phyloP scores from a whole-genome alignment of 441 rosid species.

The Biscutella auriculata region DNA sequence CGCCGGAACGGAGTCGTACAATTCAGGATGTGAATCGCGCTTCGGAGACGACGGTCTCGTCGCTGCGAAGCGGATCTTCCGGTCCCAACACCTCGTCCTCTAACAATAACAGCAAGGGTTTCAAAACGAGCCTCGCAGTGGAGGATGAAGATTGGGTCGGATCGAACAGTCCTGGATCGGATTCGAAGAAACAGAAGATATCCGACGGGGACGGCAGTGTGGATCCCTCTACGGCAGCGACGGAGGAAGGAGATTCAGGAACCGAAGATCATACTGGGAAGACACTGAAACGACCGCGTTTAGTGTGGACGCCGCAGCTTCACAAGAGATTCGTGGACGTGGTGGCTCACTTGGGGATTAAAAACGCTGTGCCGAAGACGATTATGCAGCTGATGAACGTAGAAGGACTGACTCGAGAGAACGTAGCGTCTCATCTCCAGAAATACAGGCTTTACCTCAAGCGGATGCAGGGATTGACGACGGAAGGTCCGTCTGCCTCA shows the following conservation, averaged over 20 bases:
- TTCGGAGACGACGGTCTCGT: slow-evolving; percentile 48
- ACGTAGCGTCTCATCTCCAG: slow-evolving; percentile 92
- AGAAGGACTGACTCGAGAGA: slow-evolving; percentile 84
- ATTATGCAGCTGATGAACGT: slow-evolving; percentile 98
- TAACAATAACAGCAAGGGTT: slow-evolving; percentile 24
- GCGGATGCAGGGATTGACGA: slow-evolving; percentile 73
- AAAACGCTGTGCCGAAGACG: slow-evolving; percentile 89
- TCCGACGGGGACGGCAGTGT: slow-evolving; percentile 18
- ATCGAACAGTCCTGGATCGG: slow-evolving; percentile 36
- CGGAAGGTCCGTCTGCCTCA: slow-evolving; percentile 52
- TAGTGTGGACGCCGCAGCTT: slow-evolving; percentile 97
- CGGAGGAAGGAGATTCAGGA: slow-evolving; percentile 28
- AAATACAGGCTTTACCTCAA: slow-evolving; percentile 82
- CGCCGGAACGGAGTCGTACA: slow-evolving; percentile 50
- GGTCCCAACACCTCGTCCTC: slow-evolving; percentile 20
- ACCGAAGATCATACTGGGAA: slow-evolving; percentile 42
- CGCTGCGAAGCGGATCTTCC: slow-evolving; percentile 30
- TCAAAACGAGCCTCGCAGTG: slow-evolving; percentile 28
- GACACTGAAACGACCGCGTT: slow-evolving; percentile 61
- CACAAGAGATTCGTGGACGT: slow-evolving; percentile 97
- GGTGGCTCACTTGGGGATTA: slow-evolving; percentile 73
- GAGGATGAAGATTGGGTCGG: slow-evolving; percentile 35
- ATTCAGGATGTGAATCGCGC: slow-evolving; percentile 57
- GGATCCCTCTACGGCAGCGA: slow-evolving; percentile 40
- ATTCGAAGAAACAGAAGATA: slow-evolving; percentile 48